Evolutionary conservation across 2,329 filamentous ascomycete genomes (phyloP).

Genomic region (Colletotrichum navitas): DNA sequence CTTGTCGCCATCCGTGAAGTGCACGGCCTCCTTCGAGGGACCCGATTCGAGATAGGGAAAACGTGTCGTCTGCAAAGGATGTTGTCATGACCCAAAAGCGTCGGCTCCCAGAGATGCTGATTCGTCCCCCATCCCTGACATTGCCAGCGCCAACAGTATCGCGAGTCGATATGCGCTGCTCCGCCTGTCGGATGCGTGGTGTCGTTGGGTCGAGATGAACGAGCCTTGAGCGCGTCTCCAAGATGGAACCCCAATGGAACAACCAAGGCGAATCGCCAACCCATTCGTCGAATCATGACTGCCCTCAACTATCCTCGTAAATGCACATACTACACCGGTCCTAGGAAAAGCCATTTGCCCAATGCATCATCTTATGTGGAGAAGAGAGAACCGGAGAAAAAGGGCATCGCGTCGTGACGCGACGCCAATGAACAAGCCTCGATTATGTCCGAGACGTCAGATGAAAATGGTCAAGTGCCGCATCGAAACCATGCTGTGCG

Average conservation of each 20-base stretch:
- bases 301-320: conserved; percentile 23
- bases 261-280: conserved; percentile 25
- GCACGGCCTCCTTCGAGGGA: conserved; percentile 9
- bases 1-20: conserved; percentile 15
- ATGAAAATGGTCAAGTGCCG: conserved; percentile 24
- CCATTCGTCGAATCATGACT: conserved; percentile 27
- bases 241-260: not conserved
- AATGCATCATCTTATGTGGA: conserved; percentile 41
- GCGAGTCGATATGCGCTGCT: not conserved
- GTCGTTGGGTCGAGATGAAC: not conserved
- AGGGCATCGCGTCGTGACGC: conserved; percentile 13
- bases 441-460: conserved; percentile 11
- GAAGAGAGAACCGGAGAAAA: conserved; percentile 25
- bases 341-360: conserved; percentile 37
- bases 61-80: conserved; percentile 12
- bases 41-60: conserved; percentile 23
- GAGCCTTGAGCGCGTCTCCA: conserved; percentile 1
- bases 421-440: conserved; percentile 17
- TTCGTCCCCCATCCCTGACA: not conserved
- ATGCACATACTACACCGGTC: conserved; percentile 39
- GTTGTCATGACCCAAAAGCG: not conserved
- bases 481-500: conserved; percentile 30
- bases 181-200: not conserved
- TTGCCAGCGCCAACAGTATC: not conserved
- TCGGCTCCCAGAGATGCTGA: conserved; percentile 2